A percentile compares a stretch with the other conserved stretches of the same genome.
These are phyloP conservation scores for Thielaviopsis ethacetica DNA, from an alignment of 2,329 filamentous ascomycete species.

Conservation along the genomic window DNA sequence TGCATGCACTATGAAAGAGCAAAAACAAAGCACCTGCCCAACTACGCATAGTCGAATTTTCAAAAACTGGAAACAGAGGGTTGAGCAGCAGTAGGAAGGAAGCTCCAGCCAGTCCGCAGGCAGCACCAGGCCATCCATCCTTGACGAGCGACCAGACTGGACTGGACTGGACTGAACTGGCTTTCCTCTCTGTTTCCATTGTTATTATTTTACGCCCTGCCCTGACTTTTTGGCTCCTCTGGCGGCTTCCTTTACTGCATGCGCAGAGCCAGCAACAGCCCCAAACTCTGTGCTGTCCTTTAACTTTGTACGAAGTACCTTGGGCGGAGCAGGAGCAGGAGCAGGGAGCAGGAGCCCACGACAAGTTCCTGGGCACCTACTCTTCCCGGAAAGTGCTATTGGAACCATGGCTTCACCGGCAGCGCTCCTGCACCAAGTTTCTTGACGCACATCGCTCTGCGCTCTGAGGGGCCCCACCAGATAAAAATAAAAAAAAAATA, in stretches of 20 bases:
- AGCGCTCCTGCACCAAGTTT: neutral
- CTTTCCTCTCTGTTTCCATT: neutral
- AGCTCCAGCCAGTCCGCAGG: neutral
- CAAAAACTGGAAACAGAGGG: neutral
- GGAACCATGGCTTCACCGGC: neutral
- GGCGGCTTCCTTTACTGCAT: neutral
- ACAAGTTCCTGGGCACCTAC: neutral
- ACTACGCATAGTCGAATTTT: constrained; percentile 3
- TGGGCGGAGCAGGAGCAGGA: neutral
- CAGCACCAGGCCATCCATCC: neutral
- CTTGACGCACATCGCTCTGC: neutral
- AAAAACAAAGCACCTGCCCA: constrained; percentile 9
- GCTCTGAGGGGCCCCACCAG: neutral
- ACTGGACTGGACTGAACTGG: no score
- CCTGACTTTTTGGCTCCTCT: neutral
- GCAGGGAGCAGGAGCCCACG: neutral
- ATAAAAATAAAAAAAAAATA: no score
- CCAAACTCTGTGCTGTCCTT: neutral
- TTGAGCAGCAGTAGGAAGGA: neutral
- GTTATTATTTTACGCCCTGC: neutral
- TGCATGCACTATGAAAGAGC: neutral
- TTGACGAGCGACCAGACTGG: no score
- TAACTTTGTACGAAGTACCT: neutral
- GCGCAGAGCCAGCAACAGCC: neutral
- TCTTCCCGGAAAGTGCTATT: neutral